A percentile compares a stretch with the other conserved stretches of the same genome.
Evolutionary conservation across 805 yeast species (phyloP).

Genomic region (Kluyveromyces wickerhamii): DNA sequence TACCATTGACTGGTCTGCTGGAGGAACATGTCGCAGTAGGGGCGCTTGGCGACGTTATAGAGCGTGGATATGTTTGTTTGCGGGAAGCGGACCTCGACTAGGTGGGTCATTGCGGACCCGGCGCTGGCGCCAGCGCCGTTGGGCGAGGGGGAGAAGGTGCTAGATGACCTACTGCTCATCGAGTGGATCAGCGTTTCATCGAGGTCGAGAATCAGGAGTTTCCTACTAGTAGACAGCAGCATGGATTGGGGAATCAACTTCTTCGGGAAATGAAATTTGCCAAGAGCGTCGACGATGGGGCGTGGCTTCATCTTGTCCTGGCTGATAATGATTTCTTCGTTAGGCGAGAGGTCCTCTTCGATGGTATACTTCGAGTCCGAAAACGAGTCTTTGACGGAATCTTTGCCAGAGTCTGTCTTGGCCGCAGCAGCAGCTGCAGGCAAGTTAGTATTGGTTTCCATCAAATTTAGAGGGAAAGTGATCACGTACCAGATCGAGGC

Average conservation of each 20-base stretch:
- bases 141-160: neutral
- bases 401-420: neutral
- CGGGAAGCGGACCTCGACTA: conserved; percentile 70
- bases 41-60: conserved; percentile 87
- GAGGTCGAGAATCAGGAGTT: conserved; percentile 75
- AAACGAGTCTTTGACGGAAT: neutral
- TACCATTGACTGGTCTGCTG: conserved; percentile 78
- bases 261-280: conserved; percentile 36
- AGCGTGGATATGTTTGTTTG: conserved; percentile 61
- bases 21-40: conserved; percentile 80
- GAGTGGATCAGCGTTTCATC: conserved; percentile 96
- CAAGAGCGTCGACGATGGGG: conserved; percentile 17
- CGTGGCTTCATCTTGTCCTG: conserved; percentile 5
- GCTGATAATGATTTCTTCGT: neutral
- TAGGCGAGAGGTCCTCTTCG: conserved; percentile 2
- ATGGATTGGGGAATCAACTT: conserved; percentile 34
- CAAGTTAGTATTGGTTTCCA: conserved; percentile 27
- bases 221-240: conserved; percentile 30
- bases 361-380: conserved; percentile 1
- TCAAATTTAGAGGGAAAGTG: conserved; percentile 46
- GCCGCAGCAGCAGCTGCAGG: conserved; percentile 7
- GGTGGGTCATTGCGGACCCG: conserved; percentile 39
- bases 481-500: conserved; percentile 41
- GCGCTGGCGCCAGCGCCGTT: conserved; percentile 5
- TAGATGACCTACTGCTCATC: conserved; percentile 48